Conservation (phyloP, 495 filamentous ascomycete genomes). For the Aspergillus sparsus region DNA sequence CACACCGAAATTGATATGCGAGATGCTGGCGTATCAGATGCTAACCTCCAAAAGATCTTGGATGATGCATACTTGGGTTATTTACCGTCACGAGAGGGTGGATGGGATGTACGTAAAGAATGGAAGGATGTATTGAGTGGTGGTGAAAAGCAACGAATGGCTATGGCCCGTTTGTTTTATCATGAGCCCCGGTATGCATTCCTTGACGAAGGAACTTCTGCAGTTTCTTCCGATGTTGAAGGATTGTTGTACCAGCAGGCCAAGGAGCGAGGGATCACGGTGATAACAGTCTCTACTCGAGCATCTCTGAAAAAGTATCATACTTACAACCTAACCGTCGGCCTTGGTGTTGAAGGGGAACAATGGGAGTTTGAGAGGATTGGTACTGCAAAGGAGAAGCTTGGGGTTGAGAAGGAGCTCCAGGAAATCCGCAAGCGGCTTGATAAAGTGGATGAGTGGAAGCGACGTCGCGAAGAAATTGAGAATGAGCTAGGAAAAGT, state of each 20-base stretch:
- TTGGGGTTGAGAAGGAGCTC: conserved; percentile 85
- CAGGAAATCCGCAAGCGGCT: conserved; percentile 77
- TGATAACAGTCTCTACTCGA: conserved; percentile 92
- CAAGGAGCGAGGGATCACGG: conserved; percentile 88
- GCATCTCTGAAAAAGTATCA: conserved; percentile 94
- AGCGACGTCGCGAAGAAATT: conserved; percentile 74
- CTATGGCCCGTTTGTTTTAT: conserved; percentile 85
- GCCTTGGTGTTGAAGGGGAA: conserved; percentile 61
- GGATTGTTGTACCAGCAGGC: conserved; percentile 88
- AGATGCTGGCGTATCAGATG: conserved; percentile 71
- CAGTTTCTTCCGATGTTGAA: conserved; percentile 92
- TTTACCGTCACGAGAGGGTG: conserved; percentile 86
- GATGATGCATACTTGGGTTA: conserved; percentile 86
- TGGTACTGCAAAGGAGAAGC: conserved; percentile 87
- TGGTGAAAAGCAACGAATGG: conserved; percentile 97
- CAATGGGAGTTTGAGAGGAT: conserved; percentile 91
- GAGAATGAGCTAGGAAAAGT: conserved; percentile 65
- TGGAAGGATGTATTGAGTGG: conserved; percentile 98
- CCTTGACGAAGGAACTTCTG: conserved; percentile 92
- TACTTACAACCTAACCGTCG: conserved; percentile 82
- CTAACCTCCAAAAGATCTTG: conserved; percentile 70
- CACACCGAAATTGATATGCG: conserved; percentile 94
- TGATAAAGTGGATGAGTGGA: conserved; percentile 80
- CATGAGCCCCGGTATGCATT: conserved; percentile 94
- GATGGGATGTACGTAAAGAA: conserved; percentile 94